Evolutionary conservation across 1,284 basidiomycete species (phyloP).

Genomic region (Farysia itapuensis): DNA sequence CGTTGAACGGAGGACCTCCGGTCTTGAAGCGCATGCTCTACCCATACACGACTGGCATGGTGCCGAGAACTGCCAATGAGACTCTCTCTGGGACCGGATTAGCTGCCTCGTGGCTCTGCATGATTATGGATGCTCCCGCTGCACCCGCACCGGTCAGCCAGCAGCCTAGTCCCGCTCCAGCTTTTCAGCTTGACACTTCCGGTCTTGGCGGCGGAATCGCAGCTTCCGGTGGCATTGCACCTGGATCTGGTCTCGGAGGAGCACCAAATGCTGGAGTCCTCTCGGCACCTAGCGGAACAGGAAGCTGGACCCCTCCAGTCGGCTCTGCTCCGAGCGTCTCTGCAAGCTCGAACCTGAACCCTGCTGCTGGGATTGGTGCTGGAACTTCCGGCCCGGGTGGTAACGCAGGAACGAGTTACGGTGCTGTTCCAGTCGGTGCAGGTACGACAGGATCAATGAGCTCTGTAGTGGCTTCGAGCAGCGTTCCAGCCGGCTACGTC

Average conservation of each 20-base stretch:
- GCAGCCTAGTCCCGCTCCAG: too few species aligned
- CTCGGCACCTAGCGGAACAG: too few species aligned
- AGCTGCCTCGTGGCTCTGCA: conserved; percentile 15
- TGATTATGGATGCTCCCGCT: conserved; percentile 1
- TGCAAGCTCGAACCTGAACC: too few species aligned
- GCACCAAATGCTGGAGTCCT: too few species aligned
- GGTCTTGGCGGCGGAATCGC: background rate
- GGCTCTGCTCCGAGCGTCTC: too few species aligned
- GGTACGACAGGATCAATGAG: background rate
- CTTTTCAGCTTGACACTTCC: too few species aligned
- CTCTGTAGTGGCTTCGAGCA: background rate
- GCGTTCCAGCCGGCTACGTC: conserved; percentile 11
- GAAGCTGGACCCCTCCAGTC: too few species aligned
- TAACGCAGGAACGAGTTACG: background rate
- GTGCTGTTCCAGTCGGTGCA: background rate
- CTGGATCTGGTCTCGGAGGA: too few species aligned
- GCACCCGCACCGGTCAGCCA: too few species aligned
- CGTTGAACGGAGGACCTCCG: conserved; percentile 1
- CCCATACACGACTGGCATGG: conserved; percentile 24
- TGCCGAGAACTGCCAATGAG: conserved; percentile 17
- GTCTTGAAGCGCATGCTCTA: conserved; percentile 22
- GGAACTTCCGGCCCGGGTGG: conserved; percentile 2
- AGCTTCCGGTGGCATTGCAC: background rate
- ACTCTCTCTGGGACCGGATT: conserved; percentile 13
- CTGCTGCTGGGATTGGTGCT: background rate